phyloP scores from a whole-genome alignment of 352 stramenopile species.

The Globisporangium uncinulatum region DNA sequence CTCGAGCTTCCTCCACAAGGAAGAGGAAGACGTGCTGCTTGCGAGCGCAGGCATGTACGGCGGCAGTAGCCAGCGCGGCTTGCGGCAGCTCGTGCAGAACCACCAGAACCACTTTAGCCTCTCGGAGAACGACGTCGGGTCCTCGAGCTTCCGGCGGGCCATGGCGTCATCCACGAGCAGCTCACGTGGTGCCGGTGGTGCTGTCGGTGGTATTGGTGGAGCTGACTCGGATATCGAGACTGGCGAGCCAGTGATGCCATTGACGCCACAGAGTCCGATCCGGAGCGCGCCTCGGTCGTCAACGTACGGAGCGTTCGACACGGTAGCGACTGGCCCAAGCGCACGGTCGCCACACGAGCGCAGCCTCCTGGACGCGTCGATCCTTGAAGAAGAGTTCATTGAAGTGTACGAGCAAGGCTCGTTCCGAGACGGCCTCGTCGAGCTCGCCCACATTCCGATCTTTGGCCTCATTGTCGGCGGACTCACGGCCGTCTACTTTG shows the following conservation, averaged over 20 bases:
- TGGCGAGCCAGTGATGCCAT: conserved; percentile 2
- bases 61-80: conserved; percentile 50
- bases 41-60: conserved; percentile 71
- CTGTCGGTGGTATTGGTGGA: too few relatives aligned
- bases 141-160: conserved; percentile 24
- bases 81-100: conserved; percentile 71
- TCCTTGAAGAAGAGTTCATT: conserved; percentile 71
- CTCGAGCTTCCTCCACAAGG: conserved; percentile 46
- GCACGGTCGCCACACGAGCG: conserved; percentile 35
- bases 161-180: conserved; percentile 16
- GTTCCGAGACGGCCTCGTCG: conserved; percentile 54
- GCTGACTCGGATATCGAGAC: conserved; percentile 18
- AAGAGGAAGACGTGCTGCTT: conserved; percentile 71
- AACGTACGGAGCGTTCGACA: conserved; percentile 57
- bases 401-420: conserved; percentile 64
- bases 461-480: conserved; percentile 76
- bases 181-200: conserved; percentile 13
- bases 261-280: conserved; percentile 17
- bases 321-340: conserved; percentile 5
- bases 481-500: conserved; percentile 80
- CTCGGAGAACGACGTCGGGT: conserved; percentile 38
- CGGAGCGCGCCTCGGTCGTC: conserved; percentile 14
- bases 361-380: conserved; percentile 56
- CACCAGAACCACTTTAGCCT: conserved; percentile 62
- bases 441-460: conserved; percentile 62